Evolutionary conservation across 1,284 basidiomycete species (phyloP).

Genomic region (Moniliella sp.): DNA sequence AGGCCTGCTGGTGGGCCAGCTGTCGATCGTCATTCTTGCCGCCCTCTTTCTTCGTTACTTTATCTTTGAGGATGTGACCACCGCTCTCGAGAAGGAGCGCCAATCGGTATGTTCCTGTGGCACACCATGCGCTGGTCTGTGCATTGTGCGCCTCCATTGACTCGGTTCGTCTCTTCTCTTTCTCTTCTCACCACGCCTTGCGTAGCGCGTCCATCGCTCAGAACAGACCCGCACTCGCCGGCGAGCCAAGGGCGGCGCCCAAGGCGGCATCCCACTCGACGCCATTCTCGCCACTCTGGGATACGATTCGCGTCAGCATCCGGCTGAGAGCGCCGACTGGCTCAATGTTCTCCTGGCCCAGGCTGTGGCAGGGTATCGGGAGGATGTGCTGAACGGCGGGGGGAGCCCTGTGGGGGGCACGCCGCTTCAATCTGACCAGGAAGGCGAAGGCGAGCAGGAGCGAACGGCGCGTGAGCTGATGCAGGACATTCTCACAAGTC

Average conservation of each 20-base stretch:
- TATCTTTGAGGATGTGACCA: constrained; percentile 37
- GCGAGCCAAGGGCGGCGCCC: too few species aligned
- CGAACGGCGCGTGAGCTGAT: constrained; percentile 15
- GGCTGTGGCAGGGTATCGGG: constrained; percentile 34
- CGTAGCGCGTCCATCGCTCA: background rate
- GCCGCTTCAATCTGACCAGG: background rate
- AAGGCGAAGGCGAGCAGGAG: constrained; percentile 3
- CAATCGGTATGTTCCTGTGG: background rate
- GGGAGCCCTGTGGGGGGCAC: too few species aligned
- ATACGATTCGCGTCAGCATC: constrained; percentile 40
- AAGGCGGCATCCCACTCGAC: background rate
- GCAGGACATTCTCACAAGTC: constrained; percentile 23
- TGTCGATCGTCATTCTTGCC: constrained; percentile 32
- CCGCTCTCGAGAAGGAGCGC: background rate
- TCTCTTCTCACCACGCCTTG: background rate
- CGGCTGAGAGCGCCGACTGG: constrained; percentile 41
- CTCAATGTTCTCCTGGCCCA: constrained; percentile 42
- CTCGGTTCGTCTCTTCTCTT: background rate
- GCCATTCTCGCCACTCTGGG: constrained; percentile 36
- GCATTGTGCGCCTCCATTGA: background rate
- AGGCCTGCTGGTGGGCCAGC: constrained; percentile 40
- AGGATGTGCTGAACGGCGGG: constrained; percentile 34
- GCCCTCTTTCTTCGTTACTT: constrained; percentile 37
- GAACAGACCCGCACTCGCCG: too few species aligned
- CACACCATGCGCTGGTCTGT: background rate